Evolutionary conservation across 1,284 basidiomycete genomes (phyloP).

Genomic region (Ustilago sp.): DNA sequence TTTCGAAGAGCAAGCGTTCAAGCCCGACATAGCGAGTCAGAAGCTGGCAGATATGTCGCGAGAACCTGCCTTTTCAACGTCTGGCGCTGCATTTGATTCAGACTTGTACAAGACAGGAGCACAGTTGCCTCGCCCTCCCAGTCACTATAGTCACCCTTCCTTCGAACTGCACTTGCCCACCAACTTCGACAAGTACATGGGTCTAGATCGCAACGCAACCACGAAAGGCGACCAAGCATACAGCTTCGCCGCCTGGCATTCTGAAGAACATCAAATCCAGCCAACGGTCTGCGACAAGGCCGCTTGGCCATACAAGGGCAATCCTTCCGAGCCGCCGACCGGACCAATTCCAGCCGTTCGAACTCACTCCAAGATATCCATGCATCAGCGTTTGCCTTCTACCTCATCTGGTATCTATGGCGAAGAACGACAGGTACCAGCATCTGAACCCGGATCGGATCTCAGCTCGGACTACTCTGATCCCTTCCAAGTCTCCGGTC

Average conservation of each 20-base stretch:
- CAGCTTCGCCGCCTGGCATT: conserved; percentile 1
- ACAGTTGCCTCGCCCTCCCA: conserved; percentile 4
- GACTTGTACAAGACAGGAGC: conserved; percentile 14
- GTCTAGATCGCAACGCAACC: neutral
- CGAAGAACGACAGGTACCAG: conserved; percentile 21
- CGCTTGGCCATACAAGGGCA: conserved; percentile 14
- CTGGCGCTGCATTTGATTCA: conserved; percentile 6
- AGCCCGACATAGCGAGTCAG: conserved; percentile 6
- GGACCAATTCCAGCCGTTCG: neutral
- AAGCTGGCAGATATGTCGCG: conserved; percentile 13
- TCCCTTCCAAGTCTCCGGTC: conserved; percentile 15
- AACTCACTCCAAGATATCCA: conserved; percentile 3
- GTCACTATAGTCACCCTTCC: neutral
- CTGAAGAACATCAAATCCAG: neutral
- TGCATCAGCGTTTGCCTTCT: conserved; percentile 35
- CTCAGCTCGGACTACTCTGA: conserved; percentile 45
- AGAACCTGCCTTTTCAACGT: neutral
- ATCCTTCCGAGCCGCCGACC: neutral
- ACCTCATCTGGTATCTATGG: conserved; percentile 24
- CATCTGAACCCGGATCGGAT: conserved; percentile 39
- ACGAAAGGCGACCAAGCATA: neutral
- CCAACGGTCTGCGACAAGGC: conserved; percentile 2
- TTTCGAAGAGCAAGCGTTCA: neutral
- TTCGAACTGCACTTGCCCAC: conserved; percentile 11
- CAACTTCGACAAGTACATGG: conserved; percentile 8